Evolutionary conservation across 202 grass and related monocot genomes (phyloP).

Genomic region (Panicum hallii): DNA sequence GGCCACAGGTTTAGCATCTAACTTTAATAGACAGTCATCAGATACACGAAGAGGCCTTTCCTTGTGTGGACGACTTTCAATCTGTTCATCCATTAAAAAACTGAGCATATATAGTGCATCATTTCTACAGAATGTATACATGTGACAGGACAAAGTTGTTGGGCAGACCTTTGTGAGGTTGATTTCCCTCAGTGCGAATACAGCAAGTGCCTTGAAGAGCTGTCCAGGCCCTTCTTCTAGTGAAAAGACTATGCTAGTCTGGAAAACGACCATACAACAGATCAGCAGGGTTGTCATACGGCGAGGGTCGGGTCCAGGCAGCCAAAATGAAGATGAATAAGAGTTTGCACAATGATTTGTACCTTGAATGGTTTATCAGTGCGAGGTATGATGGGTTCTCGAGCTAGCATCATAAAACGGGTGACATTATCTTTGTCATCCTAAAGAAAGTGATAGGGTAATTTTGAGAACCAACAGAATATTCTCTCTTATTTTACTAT

Average conservation of each 20-base stretch:
- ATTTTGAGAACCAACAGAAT: conserved; percentile 39
- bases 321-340: conserved; percentile 26
- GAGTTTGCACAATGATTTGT: conserved; percentile 6
- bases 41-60: conserved; percentile 71
- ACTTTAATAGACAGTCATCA: conserved; percentile 81
- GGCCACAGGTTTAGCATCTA: conserved; percentile 35
- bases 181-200: conserved; percentile 91
- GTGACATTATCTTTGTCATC: conserved; percentile 95
- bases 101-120: conserved; percentile 32
- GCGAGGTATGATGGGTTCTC: conserved; percentile 82
- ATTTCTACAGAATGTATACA: conserved; percentile 33
- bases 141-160: conserved; percentile 32
- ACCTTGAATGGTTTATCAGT: conserved; percentile 91
- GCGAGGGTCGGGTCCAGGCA: background rate
- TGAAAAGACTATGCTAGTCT: conserved; percentile 99
- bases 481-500: background rate
- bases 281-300: conserved; percentile 15
- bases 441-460: conserved; percentile 47
- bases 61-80: conserved; percentile 92
- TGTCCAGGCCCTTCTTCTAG: conserved; percentile 90
- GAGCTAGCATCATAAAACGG: conserved; percentile 91
- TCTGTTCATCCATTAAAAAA: conserved; percentile 60
- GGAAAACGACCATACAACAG: conserved; percentile 37
- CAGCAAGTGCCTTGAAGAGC: conserved; percentile 95
- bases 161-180: conserved; percentile 86